Evolutionary conservation across 2,329 filamentous ascomycete genomes (phyloP).

Genomic region (Penicillium sp.): DNA sequence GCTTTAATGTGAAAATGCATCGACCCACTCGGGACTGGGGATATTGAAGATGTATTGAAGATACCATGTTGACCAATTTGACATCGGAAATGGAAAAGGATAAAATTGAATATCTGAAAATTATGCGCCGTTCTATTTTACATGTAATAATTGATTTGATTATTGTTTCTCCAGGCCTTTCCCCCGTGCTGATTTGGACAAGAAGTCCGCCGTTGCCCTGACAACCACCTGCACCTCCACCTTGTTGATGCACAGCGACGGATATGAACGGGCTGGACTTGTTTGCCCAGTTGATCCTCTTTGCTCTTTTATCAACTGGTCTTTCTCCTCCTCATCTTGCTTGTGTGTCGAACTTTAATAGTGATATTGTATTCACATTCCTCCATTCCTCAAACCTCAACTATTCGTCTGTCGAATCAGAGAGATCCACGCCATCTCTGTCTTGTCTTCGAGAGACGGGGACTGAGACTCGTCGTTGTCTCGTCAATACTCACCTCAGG

Average conservation of each 20-base stretch:
- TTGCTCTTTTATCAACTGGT: constrained; percentile 3
- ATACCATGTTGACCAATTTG: neutral
- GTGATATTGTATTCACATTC: constrained; percentile 7
- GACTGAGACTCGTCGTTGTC: neutral
- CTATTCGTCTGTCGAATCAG: constrained; percentile 6
- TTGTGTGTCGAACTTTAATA: neutral
- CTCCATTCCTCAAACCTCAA: constrained; percentile 9
- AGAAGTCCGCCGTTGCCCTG: constrained; percentile 12
- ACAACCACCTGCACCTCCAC: constrained; percentile 16
- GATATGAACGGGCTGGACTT: constrained; percentile 12
- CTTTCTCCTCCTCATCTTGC: neutral
- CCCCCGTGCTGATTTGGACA: constrained; percentile 6
- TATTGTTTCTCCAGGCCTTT: neutral
- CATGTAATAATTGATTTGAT: neutral
- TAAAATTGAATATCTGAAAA: neutral
- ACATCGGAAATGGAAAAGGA: neutral
- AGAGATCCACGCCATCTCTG: constrained; percentile 2
- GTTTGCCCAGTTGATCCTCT: constrained; percentile 3
- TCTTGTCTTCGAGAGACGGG: constrained; percentile 1
- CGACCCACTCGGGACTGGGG: neutral
- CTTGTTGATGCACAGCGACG: constrained; percentile 18
- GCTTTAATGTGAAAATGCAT: neutral
- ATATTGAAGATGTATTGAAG: neutral
- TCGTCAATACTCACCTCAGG: neutral
- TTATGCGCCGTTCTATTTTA: neutral